Evolutionary conservation across 2,329 filamentous ascomycete species (phyloP), one percentile per base, ranked within the genome.

Genomic region (Scytalidium sp.): DNA sequence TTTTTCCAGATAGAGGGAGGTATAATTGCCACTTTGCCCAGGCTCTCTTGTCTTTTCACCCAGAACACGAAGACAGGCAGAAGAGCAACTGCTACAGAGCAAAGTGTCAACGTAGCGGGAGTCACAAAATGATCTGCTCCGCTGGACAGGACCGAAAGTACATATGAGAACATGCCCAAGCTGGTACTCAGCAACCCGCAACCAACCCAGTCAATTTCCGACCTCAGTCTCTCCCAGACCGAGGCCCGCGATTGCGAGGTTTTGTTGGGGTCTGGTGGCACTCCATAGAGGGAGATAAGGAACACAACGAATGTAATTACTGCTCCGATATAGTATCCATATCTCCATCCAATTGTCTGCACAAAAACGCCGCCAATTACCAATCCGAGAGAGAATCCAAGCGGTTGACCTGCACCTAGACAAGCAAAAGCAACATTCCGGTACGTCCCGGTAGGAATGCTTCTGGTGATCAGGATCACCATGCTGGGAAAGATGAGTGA

Each of bases 141-240:
- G 19, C 50, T 45, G 2, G 56, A 50, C 7, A 57, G 48, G 19
- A 59, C 47, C 10, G 57, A 53, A 23, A 60, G 47, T 11, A 75
- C 69, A 58, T 80, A 80, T 2, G 72, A 76, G 2, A 80, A 66
- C 52, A 80, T 64, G 0, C 72, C 77, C 19, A 80, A 61, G 21
- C 68, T 73, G 2, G 69, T 63, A 52, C 70, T 75, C 3, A 72
- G 69, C 21, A 80, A 65, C 0, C 67, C 19, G 6, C 74, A 74
- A 0, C 77, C 78, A 27, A 77, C 59, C 78, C 77, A 81, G 52
- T 81, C 78, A 41, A 81, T 75, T 3, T 79, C 72, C 2, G 44
- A 50, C 19, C 47, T 50, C n/a, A 59, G 29, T 19, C 56, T 49
- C 3, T 25, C 8, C 8, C 51, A 8, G 3, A 52, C 43, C 8